Percentiles rank a stretch among this genome's conserved stretches.
Evolutionary conservation across 73 alveolate genomes (phyloP).

Genomic region (Paramecium caudatum): DNA sequence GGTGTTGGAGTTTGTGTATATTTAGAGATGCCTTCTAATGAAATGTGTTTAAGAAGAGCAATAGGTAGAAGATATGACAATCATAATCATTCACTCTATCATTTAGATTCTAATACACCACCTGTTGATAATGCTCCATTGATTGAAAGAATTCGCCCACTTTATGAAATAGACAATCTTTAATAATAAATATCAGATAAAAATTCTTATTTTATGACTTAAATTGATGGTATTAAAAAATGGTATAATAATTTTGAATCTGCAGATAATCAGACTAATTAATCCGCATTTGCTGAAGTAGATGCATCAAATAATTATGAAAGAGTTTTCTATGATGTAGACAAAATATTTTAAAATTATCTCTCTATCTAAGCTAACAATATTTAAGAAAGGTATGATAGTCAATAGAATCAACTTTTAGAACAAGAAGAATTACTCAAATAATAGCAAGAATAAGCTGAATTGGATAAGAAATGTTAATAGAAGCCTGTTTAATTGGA

Average conservation of each 20-base stretch:
- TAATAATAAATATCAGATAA: conserved; percentile 90
- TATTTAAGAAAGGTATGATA: conserved; percentile 31
- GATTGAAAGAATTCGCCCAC: conserved; percentile 92
- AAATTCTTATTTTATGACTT: conserved; percentile 90
- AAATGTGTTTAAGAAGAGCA: conserved; percentile 92
- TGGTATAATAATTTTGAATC: conserved; percentile 94
- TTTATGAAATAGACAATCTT: conserved; percentile 88
- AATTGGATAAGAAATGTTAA: conserved; percentile 81
- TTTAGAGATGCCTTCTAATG: conserved; percentile 84
- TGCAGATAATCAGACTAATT: conserved; percentile 79
- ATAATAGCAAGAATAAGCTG: conserved; percentile 76
- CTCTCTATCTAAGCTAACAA: conserved; percentile 29
- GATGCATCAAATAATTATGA: conserved; percentile 75
- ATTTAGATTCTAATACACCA: conserved; percentile 96
- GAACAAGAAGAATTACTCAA: conserved; percentile 70
- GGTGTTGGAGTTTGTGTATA: conserved; percentile 93
- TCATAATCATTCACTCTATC: conserved; percentile 87
- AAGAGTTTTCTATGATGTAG: conserved; percentile 77
- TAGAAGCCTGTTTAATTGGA: conserved; percentile 20
- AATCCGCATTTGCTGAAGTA: conserved; percentile 24
- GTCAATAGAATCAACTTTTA: conserved; percentile 74
- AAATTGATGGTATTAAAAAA: conserved; percentile 86
- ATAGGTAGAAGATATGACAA: conserved; percentile 95
- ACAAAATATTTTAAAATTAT: conserved; percentile 53
- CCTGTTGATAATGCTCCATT: conserved; percentile 92